Base-by-base conservation (phyloP, 306 rosid genomes). In the Benincasa hispida region DNA sequence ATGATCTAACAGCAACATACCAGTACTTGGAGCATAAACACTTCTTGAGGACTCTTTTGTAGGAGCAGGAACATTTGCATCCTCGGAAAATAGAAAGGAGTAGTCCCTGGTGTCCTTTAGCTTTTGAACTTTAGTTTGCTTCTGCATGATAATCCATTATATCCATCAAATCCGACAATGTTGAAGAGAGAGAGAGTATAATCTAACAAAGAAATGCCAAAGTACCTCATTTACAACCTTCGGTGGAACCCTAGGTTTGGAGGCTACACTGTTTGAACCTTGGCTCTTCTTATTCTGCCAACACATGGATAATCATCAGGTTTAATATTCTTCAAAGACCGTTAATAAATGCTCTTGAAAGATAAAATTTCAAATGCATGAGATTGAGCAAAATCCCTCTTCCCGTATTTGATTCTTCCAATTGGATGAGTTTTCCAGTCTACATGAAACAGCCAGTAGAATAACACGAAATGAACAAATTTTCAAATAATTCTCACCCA, bases 41-140 rank as follows among this genome's bases (percentile, higher is more conserved):
- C 63, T 87, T 37, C 85, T 79, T 14, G 79, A 87, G 1, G 84
- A 80, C 76, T 78, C 91, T 77, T 85, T 91, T 5, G 82, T 6
- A 57, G 98, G 86, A 80, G 86, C 91, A 7, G 97, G 96, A 79
- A 78, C 69, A 77, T 90, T 87, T 7, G 83, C 89, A 81, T 94
- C 92, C 47, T 91, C 97, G 3, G 95, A 90, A 78, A 86, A 75
- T 69, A 94, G 87, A 83, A 91, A 94, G 14, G 98, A 90, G 83
- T 94, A 94, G 81, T 94, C 98, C 80, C 98, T 90, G 2, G 93
- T 91, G 80, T 82, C 85, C 86, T 93, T 93, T 4, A 90, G 87
- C 77, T 84, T 89, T 84, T 91, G 88, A 57, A 86, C 93, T 81
- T 85, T 90, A 73, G 62, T 78, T 72, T 83, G 75, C 75, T 54